A percentile compares a stretch with the other conserved stretches of the same genome.
Evolutionary conservation across 257 asterid genomes (phyloP).

Genomic region (Striga asiatica): DNA sequence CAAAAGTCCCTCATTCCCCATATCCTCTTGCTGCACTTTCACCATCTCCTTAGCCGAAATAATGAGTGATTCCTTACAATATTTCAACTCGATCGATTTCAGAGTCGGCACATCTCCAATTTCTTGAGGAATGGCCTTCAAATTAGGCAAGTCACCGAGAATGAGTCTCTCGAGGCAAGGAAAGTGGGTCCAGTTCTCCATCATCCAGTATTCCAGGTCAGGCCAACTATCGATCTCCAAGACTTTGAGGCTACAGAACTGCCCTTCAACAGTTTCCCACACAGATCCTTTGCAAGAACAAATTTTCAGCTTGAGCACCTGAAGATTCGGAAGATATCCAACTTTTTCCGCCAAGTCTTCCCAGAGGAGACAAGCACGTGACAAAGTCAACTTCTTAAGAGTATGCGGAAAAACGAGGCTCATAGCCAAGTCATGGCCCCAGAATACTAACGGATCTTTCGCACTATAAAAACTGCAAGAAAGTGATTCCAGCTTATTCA

Average conservation of each 20-base stretch:
- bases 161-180: background rate
- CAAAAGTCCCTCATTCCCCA: background rate
- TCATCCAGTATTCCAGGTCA: background rate
- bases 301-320: background rate
- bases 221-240: background rate
- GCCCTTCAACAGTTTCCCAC: background rate
- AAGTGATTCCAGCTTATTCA: background rate
- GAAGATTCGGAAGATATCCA: background rate
- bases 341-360: background rate
- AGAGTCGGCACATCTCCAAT: background rate
- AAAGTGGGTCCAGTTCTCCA: too few relatives aligned
- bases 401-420: background rate
- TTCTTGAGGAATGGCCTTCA: background rate
- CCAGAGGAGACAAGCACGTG: background rate
- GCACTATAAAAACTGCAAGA: too few relatives aligned
- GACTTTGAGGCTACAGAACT: background rate
- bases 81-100: background rate
- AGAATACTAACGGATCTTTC: too few relatives aligned
- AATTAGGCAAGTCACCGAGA: background rate
- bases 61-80: background rate
- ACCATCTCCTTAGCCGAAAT: background rate
- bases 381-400: background rate
- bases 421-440: background rate
- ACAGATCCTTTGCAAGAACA: background rate
- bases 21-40: background rate